phyloP scores from a whole-genome alignment of 306 rosid genomes.

The Trifolium subterraneum region DNA sequence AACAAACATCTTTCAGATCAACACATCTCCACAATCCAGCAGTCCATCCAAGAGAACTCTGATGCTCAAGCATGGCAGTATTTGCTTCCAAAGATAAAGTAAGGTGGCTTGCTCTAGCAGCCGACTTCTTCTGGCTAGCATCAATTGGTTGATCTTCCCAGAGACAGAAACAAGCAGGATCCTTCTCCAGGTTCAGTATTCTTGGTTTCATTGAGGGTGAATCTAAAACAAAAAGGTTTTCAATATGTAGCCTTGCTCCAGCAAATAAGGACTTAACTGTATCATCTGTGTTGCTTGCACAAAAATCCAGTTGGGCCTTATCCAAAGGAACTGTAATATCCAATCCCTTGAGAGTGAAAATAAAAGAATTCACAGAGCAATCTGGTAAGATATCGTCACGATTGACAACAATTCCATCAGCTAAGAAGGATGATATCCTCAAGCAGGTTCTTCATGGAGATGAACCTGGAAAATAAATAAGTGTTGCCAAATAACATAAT shows the following conservation, averaged over 20 bases:
- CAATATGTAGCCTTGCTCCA: slow-evolving; percentile 89
- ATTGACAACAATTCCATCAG: slow-evolving; percentile 89
- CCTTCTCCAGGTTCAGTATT: no score
- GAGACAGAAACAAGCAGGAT: slow-evolving; percentile 96
- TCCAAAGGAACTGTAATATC: slow-evolving; percentile 81
- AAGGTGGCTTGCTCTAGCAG: slow-evolving; percentile 65
- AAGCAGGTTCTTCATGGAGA: slow-evolving; percentile 90
- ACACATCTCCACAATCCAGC: slow-evolving; percentile 88
- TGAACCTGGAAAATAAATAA: slow-evolving; percentile 61
- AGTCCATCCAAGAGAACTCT: slow-evolving; percentile 60
- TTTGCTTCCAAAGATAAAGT: slow-evolving; percentile 77
- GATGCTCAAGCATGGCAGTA: slow-evolving; percentile 44
- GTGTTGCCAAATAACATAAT: slow-evolving; percentile 20
- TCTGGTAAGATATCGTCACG: slow-evolving; percentile 80
- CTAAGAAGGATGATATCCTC: slow-evolving; percentile 86
- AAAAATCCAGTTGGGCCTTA: slow-evolving; percentile 44
- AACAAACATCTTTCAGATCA: slow-evolving; percentile 65
- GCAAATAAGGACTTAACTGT: slow-evolving; percentile 57
- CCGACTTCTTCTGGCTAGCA: slow-evolving; percentile 93
- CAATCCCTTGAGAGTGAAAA: slow-evolving; percentile 71
- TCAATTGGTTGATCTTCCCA: slow-evolving; percentile 93
- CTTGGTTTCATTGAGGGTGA: slow-evolving; percentile 69
- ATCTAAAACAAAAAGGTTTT: slow-evolving; percentile 65
- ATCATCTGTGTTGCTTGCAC: slow-evolving; percentile 50
- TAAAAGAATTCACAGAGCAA: slow-evolving; percentile 72